A percentile compares a stretch with the other conserved stretches of the same genome.
Conservation (phyloP, 805 yeast species). For the Kuraishia cidri region DNA sequence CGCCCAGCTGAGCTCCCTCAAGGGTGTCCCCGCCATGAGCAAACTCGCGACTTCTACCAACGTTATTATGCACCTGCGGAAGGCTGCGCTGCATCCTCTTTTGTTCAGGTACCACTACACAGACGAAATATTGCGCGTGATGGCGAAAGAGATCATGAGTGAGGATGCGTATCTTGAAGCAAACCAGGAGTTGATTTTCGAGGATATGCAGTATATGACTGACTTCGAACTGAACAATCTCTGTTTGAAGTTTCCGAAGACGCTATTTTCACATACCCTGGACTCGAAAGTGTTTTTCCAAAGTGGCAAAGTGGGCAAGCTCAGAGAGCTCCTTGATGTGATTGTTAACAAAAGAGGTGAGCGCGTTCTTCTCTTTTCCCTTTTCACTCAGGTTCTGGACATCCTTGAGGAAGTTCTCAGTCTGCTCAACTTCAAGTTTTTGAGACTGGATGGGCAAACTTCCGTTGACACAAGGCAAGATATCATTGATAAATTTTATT, state of each 20-base stretch:
- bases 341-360: constrained; percentile 49
- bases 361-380: constrained; percentile 76
- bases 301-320: constrained; percentile 66
- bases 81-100: constrained; percentile 89
- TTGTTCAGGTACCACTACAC: constrained; percentile 61
- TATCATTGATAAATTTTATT: constrained; percentile 81
- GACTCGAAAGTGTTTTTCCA: constrained; percentile 41
- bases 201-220: constrained; percentile 93
- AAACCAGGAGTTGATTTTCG: constrained; percentile 66
- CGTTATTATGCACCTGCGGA: constrained; percentile 80
- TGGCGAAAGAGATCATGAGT: constrained; percentile 73
- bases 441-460: constrained; percentile 90
- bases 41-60: constrained; percentile 44
- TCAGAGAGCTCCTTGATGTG: constrained; percentile 47
- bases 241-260: constrained; percentile 64
- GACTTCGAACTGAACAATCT: constrained; percentile 80
- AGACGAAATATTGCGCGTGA: constrained; percentile 43
- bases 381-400: constrained; percentile 89
- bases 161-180: constrained; percentile 78
- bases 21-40: not conserved
- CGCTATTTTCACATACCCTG: constrained; percentile 45
- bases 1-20: not conserved
- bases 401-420: constrained; percentile 73
- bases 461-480: constrained; percentile 90
- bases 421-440: constrained; percentile 54